Percentiles rank a stretch among this genome's conserved stretches.
Evolutionary conservation across 2,329 filamentous ascomycete genomes (phyloP).

Genomic region (Thermothelomyces thermophilus): DNA sequence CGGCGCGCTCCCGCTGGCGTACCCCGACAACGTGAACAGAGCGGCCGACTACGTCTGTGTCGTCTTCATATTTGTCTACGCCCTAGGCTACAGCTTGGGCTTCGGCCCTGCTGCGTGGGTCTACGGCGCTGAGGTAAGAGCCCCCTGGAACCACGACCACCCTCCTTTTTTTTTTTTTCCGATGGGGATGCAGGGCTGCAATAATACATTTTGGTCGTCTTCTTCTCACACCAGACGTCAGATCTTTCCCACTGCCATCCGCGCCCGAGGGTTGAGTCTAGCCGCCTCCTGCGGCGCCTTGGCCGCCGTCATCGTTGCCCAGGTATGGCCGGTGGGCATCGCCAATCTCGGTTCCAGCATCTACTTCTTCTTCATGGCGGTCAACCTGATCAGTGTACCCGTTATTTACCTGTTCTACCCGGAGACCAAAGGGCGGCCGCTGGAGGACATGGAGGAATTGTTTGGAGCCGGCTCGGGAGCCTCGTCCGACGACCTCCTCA

Average conservation of each 20-base stretch:
- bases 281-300: conserved; percentile 49
- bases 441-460: conserved; percentile 41
- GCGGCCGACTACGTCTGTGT: conserved; percentile 45
- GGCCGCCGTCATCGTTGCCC: conserved; percentile 47
- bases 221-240: no score
- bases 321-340: conserved; percentile 51
- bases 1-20: conserved; percentile 44
- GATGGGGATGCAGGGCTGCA: no score
- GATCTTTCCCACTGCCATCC: conserved; percentile 53
- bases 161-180: no score
- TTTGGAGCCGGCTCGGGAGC: conserved; percentile 27
- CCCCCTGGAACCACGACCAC: no score
- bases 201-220: no score
- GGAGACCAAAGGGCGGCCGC: conserved; percentile 37
- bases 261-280: conserved; percentile 50
- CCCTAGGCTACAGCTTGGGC: conserved; percentile 51
- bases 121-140: conserved; percentile 53
- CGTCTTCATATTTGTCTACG: conserved; percentile 52
- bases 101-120: conserved; percentile 54
- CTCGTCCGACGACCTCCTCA: conserved; percentile 12
- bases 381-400: conserved; percentile 43
- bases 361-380: conserved; percentile 52
- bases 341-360: conserved; percentile 43
- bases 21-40: conserved; percentile 43
- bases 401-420: conserved; percentile 39